Evolutionary conservation across 192 early-diverging fungal genomes (phyloP).

Genomic region (Coemansia sp.): DNA sequence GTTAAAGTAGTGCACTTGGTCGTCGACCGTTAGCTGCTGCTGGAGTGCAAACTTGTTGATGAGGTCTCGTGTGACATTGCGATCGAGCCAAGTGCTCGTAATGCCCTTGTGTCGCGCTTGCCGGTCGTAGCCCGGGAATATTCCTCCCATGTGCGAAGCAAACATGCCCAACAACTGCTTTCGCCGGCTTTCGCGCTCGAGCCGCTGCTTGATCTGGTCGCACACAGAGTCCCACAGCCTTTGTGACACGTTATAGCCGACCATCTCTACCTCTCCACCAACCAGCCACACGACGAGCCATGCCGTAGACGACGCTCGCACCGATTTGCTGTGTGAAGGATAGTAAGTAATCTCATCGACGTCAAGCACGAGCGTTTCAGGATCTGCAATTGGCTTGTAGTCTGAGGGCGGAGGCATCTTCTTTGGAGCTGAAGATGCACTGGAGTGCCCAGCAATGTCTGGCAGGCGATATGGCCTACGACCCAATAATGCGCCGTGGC

Average conservation of each 20-base stretch:
- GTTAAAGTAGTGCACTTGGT: slow-evolving; percentile 57
- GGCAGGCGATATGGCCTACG: slow-evolving; percentile 18
- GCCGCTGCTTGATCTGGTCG: slow-evolving; percentile 54
- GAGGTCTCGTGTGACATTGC: slow-evolving; percentile 51
- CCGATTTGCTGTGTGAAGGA: slow-evolving; percentile 10
- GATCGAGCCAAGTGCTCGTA: slow-evolving; percentile 51
- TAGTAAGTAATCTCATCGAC: slow-evolving; percentile 46
- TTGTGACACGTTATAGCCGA: slow-evolving; percentile 55
- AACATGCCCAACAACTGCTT: slow-evolving; percentile 56
- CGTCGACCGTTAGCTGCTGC: slow-evolving; percentile 41
- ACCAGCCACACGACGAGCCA: slow-evolving; percentile 54
- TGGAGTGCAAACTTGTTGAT: slow-evolving; percentile 56
- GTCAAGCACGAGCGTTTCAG: slow-evolving; percentile 30
- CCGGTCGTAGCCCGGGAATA: slow-evolving; percentile 54
- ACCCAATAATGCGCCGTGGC: slow-evolving; percentile 5
- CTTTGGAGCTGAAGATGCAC: slow-evolving; percentile 8
- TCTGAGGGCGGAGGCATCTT: slow-evolving; percentile 42
- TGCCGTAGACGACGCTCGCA: slow-evolving; percentile 25
- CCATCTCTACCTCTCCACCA: slow-evolving; percentile 58
- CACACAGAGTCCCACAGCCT: slow-evolving; percentile 42
- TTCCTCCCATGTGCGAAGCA: slow-evolving; percentile 53
- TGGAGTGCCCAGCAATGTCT: slow-evolving; percentile 19
- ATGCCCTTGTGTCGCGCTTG: slow-evolving; percentile 46
- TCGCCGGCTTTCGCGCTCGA: slow-evolving; percentile 54
- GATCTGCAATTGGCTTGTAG: slow-evolving; percentile 55